phyloP scores from a whole-genome alignment of 2,329 filamentous ascomycete species.

The Fusarium nanum region DNA sequence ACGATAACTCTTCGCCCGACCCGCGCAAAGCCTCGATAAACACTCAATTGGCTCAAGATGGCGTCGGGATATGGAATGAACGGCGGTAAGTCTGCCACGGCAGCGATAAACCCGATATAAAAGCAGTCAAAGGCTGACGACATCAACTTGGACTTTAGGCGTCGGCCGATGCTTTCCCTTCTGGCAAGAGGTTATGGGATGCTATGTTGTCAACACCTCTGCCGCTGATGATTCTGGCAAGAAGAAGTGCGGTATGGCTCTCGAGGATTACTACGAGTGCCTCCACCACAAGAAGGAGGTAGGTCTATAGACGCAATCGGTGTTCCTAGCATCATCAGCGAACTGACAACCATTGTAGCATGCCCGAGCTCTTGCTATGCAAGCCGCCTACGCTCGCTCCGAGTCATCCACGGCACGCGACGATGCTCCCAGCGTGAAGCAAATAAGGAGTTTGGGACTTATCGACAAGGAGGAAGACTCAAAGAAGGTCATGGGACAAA shows the following conservation, averaged over 20 bases:
- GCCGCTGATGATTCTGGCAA: constrained; percentile 83
- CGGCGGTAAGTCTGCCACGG: constrained; percentile 70
- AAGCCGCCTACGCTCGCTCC: constrained; percentile 85
- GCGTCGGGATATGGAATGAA: constrained; percentile 85
- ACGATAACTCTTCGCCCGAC: constrained; percentile 40
- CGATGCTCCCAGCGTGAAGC: constrained; percentile 81
- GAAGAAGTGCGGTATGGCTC: constrained; percentile 83
- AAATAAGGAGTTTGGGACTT: constrained; percentile 88
- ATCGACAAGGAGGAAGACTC: constrained; percentile 86
- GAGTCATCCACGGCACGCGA: constrained; percentile 81
- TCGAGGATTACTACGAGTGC: constrained; percentile 99
- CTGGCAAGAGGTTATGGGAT: constrained; percentile 99
- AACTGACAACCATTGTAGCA: constrained; percentile 64
- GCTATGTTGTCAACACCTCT: constrained; percentile 94
- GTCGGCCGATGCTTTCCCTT: constrained; percentile 93
- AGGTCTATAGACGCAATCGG: constrained; percentile 47
- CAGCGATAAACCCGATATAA: not conserved
- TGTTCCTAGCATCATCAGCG: not conserved
- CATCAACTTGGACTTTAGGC: constrained; percentile 55
- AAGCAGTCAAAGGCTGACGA: constrained; percentile 38
- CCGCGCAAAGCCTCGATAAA: constrained; percentile 42
- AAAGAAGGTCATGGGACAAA: constrained; percentile 65
- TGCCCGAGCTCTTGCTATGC: constrained; percentile 80
- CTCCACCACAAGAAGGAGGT: constrained; percentile 99
- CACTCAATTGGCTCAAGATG: constrained; percentile 64